phyloP scores from a whole-genome alignment of 257 asterid species.

The Capsicum baccatum region DNA sequence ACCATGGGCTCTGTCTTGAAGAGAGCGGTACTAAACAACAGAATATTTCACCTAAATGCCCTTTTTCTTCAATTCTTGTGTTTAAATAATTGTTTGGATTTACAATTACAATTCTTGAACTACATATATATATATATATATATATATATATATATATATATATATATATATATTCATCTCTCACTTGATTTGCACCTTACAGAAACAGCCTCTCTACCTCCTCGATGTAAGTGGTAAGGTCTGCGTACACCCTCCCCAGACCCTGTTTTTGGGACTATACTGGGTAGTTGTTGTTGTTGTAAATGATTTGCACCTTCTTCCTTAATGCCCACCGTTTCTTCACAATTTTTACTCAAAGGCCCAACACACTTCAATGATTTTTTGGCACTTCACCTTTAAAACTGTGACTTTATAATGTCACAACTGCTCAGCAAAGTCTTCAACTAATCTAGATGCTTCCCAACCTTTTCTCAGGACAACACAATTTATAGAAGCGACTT shows the following conservation, averaged over 20 bases:
- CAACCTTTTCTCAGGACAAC: slow-evolving; percentile 3
- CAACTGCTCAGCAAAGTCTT: slow-evolving; percentile 4
- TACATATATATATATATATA: not conserved
- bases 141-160: no score
- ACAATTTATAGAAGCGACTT: not conserved
- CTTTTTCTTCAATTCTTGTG: not conserved
- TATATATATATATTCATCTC: not conserved
- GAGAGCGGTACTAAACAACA: not conserved
- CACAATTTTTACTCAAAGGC: not conserved
- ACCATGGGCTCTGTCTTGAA: not conserved
- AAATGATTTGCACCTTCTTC: slow-evolving; percentile 17
- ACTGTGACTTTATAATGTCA: not conserved
- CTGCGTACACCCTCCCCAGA: no score
- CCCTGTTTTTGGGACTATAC: no score
- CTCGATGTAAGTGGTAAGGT: no score
- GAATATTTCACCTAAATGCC: slow-evolving; percentile 9
- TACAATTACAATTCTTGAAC: not conserved
- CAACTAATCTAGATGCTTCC: slow-evolving; percentile 8
- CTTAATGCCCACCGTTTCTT: not conserved
- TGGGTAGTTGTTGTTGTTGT: no score
- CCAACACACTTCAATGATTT: not conserved
- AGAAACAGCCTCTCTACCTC: no score
- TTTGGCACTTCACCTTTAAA: not conserved
- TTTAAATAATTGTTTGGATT: not conserved
- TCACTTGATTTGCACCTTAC: not conserved